These are phyloP conservation scores for Microbotryum lychnidis-dioicae DNA, from an alignment of 1,284 basidiomycete species.

Conservation along the genomic window DNA sequence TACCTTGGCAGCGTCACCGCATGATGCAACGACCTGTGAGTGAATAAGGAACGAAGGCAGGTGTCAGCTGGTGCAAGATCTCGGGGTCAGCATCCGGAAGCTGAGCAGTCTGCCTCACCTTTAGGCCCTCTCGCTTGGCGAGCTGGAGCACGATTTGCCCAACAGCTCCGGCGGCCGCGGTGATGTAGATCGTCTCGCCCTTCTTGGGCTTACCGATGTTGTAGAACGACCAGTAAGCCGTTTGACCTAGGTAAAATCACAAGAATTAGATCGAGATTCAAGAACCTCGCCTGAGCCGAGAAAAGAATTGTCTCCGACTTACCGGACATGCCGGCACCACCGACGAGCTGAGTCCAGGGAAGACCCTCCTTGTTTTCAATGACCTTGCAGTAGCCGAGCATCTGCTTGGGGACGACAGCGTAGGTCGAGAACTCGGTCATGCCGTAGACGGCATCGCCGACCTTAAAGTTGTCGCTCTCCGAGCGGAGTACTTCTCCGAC, in stretches of 20 bases:
- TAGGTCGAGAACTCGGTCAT: conserved; percentile 16
- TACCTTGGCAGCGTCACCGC: no score
- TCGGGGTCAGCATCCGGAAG: no score
- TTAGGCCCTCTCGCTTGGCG: conserved; percentile 43
- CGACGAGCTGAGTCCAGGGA: conserved; percentile 40
- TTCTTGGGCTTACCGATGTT: conserved; percentile 68
- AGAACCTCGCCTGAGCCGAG: not conserved
- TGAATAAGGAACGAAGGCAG: no score
- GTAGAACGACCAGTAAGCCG: conserved; percentile 44
- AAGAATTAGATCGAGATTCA: no score
- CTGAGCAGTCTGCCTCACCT: conserved; percentile 45
- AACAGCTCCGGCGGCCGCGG: conserved; percentile 31
- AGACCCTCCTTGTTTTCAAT: conserved; percentile 42
- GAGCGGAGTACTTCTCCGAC: conserved; percentile 28
- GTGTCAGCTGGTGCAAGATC: no score
- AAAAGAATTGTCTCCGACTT: conserved; percentile 4
- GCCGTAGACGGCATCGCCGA: conserved; percentile 21
- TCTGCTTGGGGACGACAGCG: conserved; percentile 13
- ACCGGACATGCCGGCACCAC: conserved; percentile 47
- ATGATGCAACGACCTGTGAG: no score
- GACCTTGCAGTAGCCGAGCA: conserved; percentile 9
- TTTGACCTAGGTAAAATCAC: not conserved
- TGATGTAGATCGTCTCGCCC: conserved; percentile 64
- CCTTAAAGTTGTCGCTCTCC: conserved; percentile 18
- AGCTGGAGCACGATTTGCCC: conserved; percentile 33